Base-by-base conservation (phyloP, 2,329 filamentous ascomycete genomes). In the Microsporum canis region DNA sequence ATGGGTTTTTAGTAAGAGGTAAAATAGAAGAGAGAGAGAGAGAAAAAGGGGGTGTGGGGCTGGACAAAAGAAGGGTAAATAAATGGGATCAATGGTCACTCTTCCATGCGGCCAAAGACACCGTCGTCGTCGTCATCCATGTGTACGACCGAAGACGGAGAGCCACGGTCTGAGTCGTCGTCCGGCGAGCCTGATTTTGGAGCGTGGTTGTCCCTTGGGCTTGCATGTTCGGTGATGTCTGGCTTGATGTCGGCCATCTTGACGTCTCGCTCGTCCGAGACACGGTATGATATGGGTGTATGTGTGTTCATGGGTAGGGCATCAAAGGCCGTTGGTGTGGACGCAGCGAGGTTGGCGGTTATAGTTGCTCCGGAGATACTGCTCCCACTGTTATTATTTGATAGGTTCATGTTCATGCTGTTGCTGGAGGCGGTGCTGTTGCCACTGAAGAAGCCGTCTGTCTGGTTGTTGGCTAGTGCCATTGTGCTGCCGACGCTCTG, bases 61-160 rank as follows among this genome's bases (percentile, higher is more conserved):
- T 7, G 33, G 29, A 27, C 34, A 36, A 10, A 36, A 34, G 5
- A 31, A 36, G 27, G 27, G 31, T 7, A 17, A 17, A 4, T 53
- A 3, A 27, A 14, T 23, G 29, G 34, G 39, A 77, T 74, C 80
- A 33, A 12, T 7, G 17, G 17, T 51, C 45, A 94, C 75, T 95
- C 90, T 76, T 99, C 94, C 92, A 97, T 97, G 67, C 85, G 84
- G 61, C 91, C 91, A 78, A 99, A 99, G 69, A 97, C 88, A 71
- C 91, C 91, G 66, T 96, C 91, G 66, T 97, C 92, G 65, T 95
- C 91, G 68, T 96, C 91, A 68, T 95, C 89, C 73, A 85, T 87
- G 64, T 87, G 82, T 60, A 83, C 81, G 56, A 45, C 39, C 2
- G 56, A 58, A 57, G 79, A 82, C 14, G 51, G 51, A 60, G 66